Base-by-base conservation (phyloP, 345 rosid species). In the Brassica cretica region DNA sequence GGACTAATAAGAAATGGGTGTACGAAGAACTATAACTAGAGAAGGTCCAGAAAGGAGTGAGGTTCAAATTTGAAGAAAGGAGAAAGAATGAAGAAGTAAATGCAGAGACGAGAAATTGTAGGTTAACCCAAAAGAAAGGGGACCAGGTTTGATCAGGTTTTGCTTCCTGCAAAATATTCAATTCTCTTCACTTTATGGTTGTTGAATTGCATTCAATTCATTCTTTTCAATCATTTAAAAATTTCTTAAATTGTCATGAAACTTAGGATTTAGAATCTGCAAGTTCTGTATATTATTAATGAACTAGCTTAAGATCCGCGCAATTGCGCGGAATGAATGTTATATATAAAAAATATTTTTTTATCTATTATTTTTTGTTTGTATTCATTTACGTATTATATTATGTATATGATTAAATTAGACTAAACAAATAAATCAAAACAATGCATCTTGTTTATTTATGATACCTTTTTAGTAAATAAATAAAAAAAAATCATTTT, bases 171-270 rank as follows among this genome's bases (percentile, higher is more conserved):
- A 33, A 7, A 78, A 78, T 77, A 91, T 88, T 91, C 58, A 90
- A 86, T 85, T 63, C 16, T 72, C 65, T 83, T 69, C 76, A 67
- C 82, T 85, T 81, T 78, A 18, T 81, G 76, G 92, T 90, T 64
- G 93, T 83, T 90, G 84, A 74, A 76, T 74, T 77, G 90, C 91
- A 90, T 89, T 93, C 81, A 91, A 81, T 90, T 80, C 58, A 1
- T 10, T 19, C 10, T 29, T 63, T n/a, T 29, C 56, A 29, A 44
- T 56, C 72, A 56, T 29, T 78, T 71, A 29, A 3, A 59, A 15
- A 63, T 16, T 70, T 70, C 30, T 1, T n/a, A n/a, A 9, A 3
- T 63, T 21, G 24, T 21, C 2, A 2, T 21, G 24, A 21, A 21
- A 21, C 24, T 21, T 21, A 21, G 24, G 24, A 21, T 21, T 21